Evolutionary conservation across 2,329 filamentous ascomycete genomes (phyloP), one percentile per base, ranked within the genome.

Genomic region (Pseudogymnoascus verrucosus): DNA sequence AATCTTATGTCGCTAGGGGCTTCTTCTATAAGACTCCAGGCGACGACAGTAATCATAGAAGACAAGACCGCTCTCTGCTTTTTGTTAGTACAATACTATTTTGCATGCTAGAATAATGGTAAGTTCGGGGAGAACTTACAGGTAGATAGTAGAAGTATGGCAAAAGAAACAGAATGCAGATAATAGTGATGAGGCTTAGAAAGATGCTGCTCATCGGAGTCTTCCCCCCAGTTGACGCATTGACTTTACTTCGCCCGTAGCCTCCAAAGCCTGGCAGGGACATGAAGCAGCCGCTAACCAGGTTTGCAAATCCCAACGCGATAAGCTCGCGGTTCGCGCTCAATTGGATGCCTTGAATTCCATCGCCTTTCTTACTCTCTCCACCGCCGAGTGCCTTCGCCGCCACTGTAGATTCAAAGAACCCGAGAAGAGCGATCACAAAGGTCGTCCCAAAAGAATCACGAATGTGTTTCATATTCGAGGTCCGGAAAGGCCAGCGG

Each of bases 341-440:
- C 44, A 97, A 80, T 62, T 89, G 85, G 73, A 97, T 91, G 34
- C 87, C 89, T 65, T 90, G 84, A 34, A 97, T 88, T 8, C 85
- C 85, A 67, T 88, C 84, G 61, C 79, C 80, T 44, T 84, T 78
- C 10, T 73, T 75, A 10, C 70, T 69, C 63, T 79, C 84, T 5
- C 79, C 80, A 59, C 79, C 79, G 12, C 89, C 89, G 2, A 99
- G 78, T 66, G 90, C 93, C 77, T 98, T 98, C 37, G 95, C 95
- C 1, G 95, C 95, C 11, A 99, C 92, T 0, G 92, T 96, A 2
- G 91, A 96, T 76, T 99, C 95, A 71, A 99, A 99, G 76, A 99
- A 99, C n/a, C 95, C 95, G 0, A 99, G 86, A 23, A 99, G 81
- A 0, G 93, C 91, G 67, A 99, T 96, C 62, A 98, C 81, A 71